Conservation (phyloP, 257 asterid species). For the Linaria vulgaris region DNA sequence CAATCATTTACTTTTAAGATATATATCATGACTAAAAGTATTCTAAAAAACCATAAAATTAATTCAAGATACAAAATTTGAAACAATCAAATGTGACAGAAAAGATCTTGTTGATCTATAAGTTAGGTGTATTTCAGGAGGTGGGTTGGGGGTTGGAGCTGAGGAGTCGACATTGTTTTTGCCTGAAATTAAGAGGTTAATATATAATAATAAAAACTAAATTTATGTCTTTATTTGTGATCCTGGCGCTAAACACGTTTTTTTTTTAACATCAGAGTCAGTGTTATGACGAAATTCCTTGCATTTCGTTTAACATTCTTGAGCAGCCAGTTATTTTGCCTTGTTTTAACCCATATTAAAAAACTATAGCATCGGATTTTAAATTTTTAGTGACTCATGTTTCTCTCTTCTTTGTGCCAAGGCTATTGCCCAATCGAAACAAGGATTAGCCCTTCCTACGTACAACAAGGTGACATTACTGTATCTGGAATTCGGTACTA, state of each 20-base stretch:
- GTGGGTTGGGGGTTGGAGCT: too few species aligned
- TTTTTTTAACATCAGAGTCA: neutral
- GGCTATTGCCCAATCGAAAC: neutral
- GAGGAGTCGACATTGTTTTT: too few species aligned
- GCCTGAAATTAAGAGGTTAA: neutral
- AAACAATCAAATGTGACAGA: too few species aligned
- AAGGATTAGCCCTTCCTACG: neutral
- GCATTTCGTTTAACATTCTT: neutral
- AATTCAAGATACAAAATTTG: too few species aligned
- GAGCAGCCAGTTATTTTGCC: neutral
- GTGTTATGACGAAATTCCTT: neutral
- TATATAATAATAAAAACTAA: neutral
- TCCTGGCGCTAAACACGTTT: neutral
- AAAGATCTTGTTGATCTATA: too few species aligned
- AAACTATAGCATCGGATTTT: neutral
- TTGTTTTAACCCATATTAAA: neutral
- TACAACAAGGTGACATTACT: slow-evolving; percentile 2
- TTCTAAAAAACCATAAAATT: too few species aligned
- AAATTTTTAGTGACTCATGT: neutral
- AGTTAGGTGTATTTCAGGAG: too few species aligned
- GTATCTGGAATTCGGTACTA: neutral
- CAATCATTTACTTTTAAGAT: too few species aligned
- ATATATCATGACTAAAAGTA: too few species aligned
- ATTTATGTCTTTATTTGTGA: neutral
- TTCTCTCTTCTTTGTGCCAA: neutral